Conservation (phyloP, 345 rosid species). For the Bretschneidera sinensis region DNA sequence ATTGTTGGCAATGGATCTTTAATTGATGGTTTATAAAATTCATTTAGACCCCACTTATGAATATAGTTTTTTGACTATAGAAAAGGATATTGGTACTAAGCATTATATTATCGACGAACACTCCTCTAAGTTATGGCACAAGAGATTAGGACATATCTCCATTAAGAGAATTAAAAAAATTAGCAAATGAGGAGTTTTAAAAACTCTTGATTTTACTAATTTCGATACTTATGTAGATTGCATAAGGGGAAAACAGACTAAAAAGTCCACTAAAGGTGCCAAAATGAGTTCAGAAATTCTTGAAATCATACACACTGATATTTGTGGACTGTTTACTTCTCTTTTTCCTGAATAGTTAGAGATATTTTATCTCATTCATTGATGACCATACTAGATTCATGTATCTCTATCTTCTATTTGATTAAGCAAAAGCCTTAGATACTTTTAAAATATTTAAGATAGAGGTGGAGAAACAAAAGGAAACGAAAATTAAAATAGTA, state of each 20-base stretch:
- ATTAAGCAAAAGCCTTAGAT: background rate
- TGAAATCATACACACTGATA: background rate
- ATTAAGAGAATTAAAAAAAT: background rate
- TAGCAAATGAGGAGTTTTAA: background rate
- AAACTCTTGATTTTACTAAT: conserved; percentile 3
- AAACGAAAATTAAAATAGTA: background rate
- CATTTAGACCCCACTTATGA: too few species aligned
- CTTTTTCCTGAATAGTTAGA: background rate
- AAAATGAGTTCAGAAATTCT: background rate
- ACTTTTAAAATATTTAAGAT: background rate
- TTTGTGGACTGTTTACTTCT: background rate
- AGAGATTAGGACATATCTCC: background rate
- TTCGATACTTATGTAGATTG: background rate
- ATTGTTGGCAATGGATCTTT: background rate
- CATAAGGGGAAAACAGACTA: background rate
- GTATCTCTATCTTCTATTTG: background rate
- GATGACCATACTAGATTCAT: background rate
- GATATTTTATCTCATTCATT: too few species aligned
- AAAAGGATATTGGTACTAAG: background rate
- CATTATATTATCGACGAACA: background rate
- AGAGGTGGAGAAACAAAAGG: background rate
- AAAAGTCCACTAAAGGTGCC: background rate
- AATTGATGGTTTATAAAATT: background rate
- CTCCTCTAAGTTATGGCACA: background rate
- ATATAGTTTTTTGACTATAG: too few species aligned